Evolutionary conservation across 192 early-diverging fungal species (phyloP).

Genomic region (Lobosporangium transversale): DNA sequence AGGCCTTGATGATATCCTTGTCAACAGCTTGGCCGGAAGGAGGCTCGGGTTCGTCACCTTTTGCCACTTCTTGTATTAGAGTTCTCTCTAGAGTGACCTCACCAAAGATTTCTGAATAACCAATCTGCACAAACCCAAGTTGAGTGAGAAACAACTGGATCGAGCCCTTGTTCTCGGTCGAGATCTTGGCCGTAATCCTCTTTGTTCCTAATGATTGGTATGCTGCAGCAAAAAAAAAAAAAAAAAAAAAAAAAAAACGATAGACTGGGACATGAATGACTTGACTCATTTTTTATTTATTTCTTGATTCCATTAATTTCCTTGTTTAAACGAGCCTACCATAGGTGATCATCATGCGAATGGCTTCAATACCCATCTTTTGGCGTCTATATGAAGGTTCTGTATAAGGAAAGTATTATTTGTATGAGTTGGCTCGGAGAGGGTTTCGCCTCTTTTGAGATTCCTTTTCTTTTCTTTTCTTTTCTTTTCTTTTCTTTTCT

Average conservation of each 20-base stretch:
- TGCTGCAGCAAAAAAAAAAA: slow-evolving; percentile 23
- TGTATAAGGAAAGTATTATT: too few species aligned
- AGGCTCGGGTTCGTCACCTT: too few species aligned
- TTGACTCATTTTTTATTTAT: too few species aligned
- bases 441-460: too few species aligned
- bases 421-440: too few species aligned
- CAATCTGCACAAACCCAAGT: slow-evolving; percentile 66
- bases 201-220: slow-evolving; percentile 57
- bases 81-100: slow-evolving; percentile 71
- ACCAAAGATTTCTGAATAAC: slow-evolving; percentile 67
- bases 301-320: too few species aligned
- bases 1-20: background rate
- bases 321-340: too few species aligned
- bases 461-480: too few species aligned
- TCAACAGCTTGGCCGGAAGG: too few species aligned
- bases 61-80: too few species aligned
- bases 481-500: too few species aligned
- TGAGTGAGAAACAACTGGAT: slow-evolving; percentile 66
- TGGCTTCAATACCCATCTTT: slow-evolving; percentile 64
- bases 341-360: slow-evolving; percentile 74
- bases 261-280: background rate
- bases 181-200: slow-evolving; percentile 73
- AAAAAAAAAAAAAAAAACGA: slow-evolving; percentile 4
- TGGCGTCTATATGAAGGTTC: slow-evolving; percentile 56
- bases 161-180: slow-evolving; percentile 67